Evolutionary conservation across 2,329 filamentous ascomycete genomes (phyloP).

Genomic region (Sordariomycetes sp.): DNA sequence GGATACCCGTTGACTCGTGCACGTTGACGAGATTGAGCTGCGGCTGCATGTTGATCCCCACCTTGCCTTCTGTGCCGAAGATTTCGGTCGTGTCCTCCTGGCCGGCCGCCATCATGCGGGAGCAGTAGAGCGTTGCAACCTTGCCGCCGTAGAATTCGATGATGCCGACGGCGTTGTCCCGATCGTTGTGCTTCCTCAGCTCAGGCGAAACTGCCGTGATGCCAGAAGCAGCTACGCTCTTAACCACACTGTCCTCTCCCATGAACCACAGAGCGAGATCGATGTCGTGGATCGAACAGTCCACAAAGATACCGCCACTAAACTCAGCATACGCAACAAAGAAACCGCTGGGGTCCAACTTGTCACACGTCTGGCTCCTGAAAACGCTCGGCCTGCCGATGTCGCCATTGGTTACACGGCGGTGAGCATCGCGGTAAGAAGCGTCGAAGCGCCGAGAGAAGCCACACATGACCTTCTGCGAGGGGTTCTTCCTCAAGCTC

Average conservation of each 20-base stretch:
- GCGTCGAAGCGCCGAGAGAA: conserved; percentile 45
- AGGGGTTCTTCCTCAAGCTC: conserved; percentile 42
- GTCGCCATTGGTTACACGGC: conserved; percentile 38
- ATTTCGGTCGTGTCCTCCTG: conserved; percentile 61
- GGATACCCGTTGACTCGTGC: conserved; percentile 35
- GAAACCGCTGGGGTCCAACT: conserved; percentile 56
- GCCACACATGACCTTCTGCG: conserved; percentile 52
- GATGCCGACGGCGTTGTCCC: conserved; percentile 34
- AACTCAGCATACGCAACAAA: conserved; percentile 59
- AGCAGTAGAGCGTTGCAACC: conserved; percentile 56
- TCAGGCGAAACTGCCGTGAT: conserved; percentile 22
- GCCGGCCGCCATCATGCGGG: conserved; percentile 58
- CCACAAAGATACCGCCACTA: conserved; percentile 61
- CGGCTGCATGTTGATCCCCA: conserved; percentile 52
- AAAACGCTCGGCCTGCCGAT: conserved; percentile 55
- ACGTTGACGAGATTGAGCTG: conserved; percentile 43
- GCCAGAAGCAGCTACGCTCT: conserved; percentile 18
- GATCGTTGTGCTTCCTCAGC: conserved; percentile 19
- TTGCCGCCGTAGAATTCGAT: conserved; percentile 54
- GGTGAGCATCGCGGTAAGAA: conserved; percentile 53
- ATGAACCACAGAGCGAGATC: conserved; percentile 24
- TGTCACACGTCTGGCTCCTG: conserved; percentile 60
- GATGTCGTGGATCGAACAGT: conserved; percentile 64
- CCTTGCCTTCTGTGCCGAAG: conserved; percentile 56
- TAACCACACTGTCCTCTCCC: conserved; percentile 19